Base-by-base conservation (phyloP, 106 monocot genomes). In the Dendrobium nobile region DNA sequence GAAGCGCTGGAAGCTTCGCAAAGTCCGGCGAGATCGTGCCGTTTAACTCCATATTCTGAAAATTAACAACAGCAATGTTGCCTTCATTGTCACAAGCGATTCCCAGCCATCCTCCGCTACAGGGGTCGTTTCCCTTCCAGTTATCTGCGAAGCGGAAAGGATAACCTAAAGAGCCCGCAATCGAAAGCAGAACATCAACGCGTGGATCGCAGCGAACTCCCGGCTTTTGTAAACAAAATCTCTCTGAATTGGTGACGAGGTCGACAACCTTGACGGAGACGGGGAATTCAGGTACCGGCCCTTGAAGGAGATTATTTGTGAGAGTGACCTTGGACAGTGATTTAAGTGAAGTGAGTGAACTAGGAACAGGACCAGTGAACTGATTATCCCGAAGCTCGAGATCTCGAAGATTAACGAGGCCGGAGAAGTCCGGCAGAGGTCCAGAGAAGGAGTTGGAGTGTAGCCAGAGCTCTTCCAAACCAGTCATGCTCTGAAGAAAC, bases 51-150 rank as follows among this genome's bases (percentile, higher is more conserved):
- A 87, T 86, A 61, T 78, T 86, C 70, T 87, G 84, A 67, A 92
- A 84, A 54, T 89, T 92, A 24, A 89, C 27, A 15, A 87, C 86
- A 1, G 86, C 86, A 7, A 92, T 64, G 41, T 89, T 89, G 37
- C 87, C 88, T 26, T 17, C 22, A 40, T 47, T 76, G 72, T 85
- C 87, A 55, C 92, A 92, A 20, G 51, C 73, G 27, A 92, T 70
- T 43, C 92, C 92, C 10, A 88, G 54, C 92, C 92, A 92, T 13
- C 48, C 67, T 13, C 82, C 83, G 9, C 15, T 47, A 75, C 92
- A 92, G 3, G 92, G 92, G 26, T 92, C 86, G 59, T 92, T 89
- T 26, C 92, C 92, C 26, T 79, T 82, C 92, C 92, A 92, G 44
- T 82, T 81, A 56, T 84, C 78, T 0, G 87, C 92, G 13, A 92